Evolutionary conservation across 495 filamentous ascomycete species (phyloP).

Genomic region (Pseudevernia furfuracea): DNA sequence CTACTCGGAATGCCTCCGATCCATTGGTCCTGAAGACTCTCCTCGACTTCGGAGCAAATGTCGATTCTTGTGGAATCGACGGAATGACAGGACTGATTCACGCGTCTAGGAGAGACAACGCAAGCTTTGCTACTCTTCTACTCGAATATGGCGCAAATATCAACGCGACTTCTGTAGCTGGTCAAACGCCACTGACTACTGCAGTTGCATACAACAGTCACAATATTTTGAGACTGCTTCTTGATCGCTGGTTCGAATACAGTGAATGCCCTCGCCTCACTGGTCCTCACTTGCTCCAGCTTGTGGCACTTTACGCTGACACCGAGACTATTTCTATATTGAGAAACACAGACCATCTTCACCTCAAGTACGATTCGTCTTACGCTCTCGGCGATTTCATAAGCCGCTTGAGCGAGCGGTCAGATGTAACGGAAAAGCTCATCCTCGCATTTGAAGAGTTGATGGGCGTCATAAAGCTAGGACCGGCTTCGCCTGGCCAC

Average conservation of each 20-base stretch:
- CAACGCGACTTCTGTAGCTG: conserved; percentile 7
- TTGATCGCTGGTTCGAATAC: conserved; percentile 33
- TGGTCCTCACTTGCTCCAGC: conserved; percentile 28
- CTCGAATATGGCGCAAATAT: conserved; percentile 19
- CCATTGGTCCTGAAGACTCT: conserved; percentile 26
- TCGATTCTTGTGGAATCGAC: conserved; percentile 8
- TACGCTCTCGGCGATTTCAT: conserved; percentile 8
- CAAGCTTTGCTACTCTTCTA: conserved; percentile 9
- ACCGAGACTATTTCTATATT: conserved; percentile 26
- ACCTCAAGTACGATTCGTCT: conserved; percentile 5
- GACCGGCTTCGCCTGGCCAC: conserved; percentile 2
- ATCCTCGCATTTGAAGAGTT: conserved; percentile 15
- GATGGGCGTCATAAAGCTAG: conserved; percentile 7
- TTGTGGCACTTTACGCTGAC: conserved; percentile 29
- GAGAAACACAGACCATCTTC: conserved; percentile 10
- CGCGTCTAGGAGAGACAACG: background rate
- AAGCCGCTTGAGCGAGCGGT: conserved; percentile 6
- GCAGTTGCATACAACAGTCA: conserved; percentile 27
- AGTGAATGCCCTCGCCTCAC: conserved; percentile 28
- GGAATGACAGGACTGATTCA: conserved; percentile 7
- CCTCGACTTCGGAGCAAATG: conserved; percentile 30
- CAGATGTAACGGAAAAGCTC: conserved; percentile 11
- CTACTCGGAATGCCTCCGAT: conserved; percentile 25
- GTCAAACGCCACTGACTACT: conserved; percentile 10
- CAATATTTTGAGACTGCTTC: conserved; percentile 23